Evolutionary conservation across 805 yeast genomes (phyloP).

Genomic region (Vanderwaltozyma yarrowii): DNA sequence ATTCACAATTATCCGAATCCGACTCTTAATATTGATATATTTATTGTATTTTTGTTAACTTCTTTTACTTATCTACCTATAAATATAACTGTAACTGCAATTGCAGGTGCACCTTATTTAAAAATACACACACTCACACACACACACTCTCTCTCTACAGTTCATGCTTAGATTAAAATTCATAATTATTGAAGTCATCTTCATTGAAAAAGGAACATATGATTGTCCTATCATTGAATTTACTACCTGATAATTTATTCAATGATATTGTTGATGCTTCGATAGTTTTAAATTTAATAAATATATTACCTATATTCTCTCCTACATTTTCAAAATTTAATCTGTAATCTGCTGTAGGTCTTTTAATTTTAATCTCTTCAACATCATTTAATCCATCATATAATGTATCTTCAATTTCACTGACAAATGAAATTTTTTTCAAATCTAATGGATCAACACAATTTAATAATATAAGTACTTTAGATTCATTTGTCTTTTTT

Average conservation of each 20-base stretch:
- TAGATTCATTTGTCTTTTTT: slow-evolving; percentile 15
- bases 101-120: no score
- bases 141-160: no score
- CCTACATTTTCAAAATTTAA: slow-evolving; percentile 36
- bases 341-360: slow-evolving; percentile 36
- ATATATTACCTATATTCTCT: slow-evolving; percentile 64
- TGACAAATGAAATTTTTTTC: slow-evolving; percentile 37
- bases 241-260: slow-evolving; percentile 49
- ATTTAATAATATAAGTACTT: slow-evolving; percentile 57
- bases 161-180: neutral
- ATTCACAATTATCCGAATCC: no score
- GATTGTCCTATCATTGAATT: slow-evolving; percentile 59
- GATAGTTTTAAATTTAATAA: slow-evolving; percentile 47
- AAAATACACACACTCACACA: no score
- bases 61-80: no score
- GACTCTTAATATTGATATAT: no score
- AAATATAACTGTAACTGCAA: no score
- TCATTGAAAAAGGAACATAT: slow-evolving; percentile 54
- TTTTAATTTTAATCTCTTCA: slow-evolving; percentile 47
- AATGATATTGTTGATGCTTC: slow-evolving; percentile 48
- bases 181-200: slow-evolving; percentile 38
- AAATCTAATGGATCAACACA: slow-evolving; percentile 56
- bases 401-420: slow-evolving; percentile 45
- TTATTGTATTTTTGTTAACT: no score
- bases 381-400: slow-evolving; percentile 31